phyloP scores from a whole-genome alignment of 202 grass and related monocot genomes.

The Panicum virgatum region DNA sequence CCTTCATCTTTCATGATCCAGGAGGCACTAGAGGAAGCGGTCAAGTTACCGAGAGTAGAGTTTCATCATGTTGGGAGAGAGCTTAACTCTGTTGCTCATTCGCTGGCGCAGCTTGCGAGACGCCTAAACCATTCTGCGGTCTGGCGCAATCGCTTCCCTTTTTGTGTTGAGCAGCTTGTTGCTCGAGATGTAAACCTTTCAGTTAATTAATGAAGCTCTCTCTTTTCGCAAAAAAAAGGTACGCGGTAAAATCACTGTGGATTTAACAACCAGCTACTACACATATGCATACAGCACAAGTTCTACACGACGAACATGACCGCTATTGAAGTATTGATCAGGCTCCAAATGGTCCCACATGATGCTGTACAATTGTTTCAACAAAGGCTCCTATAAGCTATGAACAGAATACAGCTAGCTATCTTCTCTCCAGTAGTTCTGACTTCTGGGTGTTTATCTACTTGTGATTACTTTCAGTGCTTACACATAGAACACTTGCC shows the following conservation, averaged over 20 bases:
- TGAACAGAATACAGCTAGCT: neutral
- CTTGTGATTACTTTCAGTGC: neutral
- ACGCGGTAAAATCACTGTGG: neutral
- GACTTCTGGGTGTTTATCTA: neutral
- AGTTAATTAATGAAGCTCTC: too few relatives aligned
- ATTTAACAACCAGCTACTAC: conserved; percentile 4
- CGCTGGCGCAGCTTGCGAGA: too few relatives aligned
- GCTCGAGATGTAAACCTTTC: too few relatives aligned
- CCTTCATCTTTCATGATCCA: too few relatives aligned
- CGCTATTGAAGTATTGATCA: neutral
- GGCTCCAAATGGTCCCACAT: neutral
- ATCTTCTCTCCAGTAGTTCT: neutral
- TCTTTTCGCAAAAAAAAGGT: too few relatives aligned
- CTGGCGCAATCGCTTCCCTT: too few relatives aligned
- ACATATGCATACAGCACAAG: conserved; percentile 3
- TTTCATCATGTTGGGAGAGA: too few relatives aligned
- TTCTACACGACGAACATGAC: neutral
- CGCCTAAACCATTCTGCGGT: too few relatives aligned
- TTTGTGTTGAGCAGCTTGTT: too few relatives aligned
- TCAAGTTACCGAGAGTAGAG: too few relatives aligned
- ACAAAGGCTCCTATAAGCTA: conserved; percentile 6
- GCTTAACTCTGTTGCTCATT: too few relatives aligned
- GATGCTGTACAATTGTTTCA: conserved; percentile 28
- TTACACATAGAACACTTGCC: conserved; percentile 74
- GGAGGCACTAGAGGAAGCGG: too few relatives aligned